phyloP scores from a whole-genome alignment of 2,329 filamentous ascomycete species.

The Acrodontium crateriforme region DNA sequence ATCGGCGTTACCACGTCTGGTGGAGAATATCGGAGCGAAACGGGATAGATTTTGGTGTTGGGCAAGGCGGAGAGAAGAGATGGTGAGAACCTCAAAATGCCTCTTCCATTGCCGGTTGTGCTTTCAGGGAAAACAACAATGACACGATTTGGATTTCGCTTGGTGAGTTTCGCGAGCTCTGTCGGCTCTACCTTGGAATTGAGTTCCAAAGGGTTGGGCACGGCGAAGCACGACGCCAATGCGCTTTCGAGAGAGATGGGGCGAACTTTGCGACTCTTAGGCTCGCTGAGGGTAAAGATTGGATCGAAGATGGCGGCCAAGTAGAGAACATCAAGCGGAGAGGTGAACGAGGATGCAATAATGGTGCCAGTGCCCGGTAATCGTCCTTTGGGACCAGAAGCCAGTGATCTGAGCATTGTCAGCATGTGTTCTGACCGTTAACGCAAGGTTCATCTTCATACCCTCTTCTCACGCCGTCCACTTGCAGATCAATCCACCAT shows the following conservation, averaged over 20 bases:
- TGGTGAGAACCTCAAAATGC: constrained; percentile 71
- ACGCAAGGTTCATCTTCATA: too few species aligned
- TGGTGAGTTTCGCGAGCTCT: constrained; percentile 38
- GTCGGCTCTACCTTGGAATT: constrained; percentile 14
- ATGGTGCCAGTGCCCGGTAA: constrained; percentile 68
- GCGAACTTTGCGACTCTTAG: constrained; percentile 53
- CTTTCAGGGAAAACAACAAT: constrained; percentile 88
- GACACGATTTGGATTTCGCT: constrained; percentile 56
- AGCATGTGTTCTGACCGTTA: too few species aligned
- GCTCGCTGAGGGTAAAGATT: constrained; percentile 63
- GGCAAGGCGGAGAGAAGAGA: constrained; percentile 55
- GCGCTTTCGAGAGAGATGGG: constrained; percentile 65
- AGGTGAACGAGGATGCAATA: constrained; percentile 83
- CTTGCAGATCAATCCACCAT: constrained; percentile 97
- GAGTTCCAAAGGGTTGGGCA: constrained; percentile 9
- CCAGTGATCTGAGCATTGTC: constrained; percentile 42
- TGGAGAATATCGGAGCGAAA: constrained; percentile 80
- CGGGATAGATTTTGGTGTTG: constrained; percentile 68
- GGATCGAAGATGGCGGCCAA: constrained; percentile 93
- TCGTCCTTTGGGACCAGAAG: constrained; percentile 56
- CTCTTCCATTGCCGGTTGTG: constrained; percentile 85
- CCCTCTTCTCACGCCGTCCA: constrained; percentile 90
- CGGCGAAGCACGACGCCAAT: constrained; percentile 43
- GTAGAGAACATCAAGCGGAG: constrained; percentile 84
- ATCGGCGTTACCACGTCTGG: constrained; percentile 84